Percentiles rank a stretch among this genome's conserved stretches.
Evolutionary conservation across 306 rosid species (phyloP).

Genomic region (Astragalus membranaceus): DNA sequence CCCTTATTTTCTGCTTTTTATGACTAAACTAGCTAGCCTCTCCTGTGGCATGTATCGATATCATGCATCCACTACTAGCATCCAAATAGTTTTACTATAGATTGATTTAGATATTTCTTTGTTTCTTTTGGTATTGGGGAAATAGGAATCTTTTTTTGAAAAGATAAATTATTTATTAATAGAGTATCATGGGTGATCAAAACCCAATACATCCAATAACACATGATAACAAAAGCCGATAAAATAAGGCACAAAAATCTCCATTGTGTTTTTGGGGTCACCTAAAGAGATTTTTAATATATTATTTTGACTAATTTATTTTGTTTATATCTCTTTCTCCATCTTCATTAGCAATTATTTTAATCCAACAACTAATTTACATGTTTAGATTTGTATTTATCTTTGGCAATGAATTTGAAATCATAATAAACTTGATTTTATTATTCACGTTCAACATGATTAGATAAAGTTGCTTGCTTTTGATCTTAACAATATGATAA

Average conservation of each 20-base stretch:
- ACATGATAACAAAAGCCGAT: too few relatives aligned
- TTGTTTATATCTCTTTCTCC: background rate
- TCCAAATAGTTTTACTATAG: background rate
- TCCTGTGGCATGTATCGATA: background rate
- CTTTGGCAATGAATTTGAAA: background rate
- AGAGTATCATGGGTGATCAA: too few relatives aligned
- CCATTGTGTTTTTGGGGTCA: too few relatives aligned
- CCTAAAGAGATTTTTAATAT: too few relatives aligned
- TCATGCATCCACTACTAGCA: background rate
- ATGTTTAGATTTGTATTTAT: background rate
- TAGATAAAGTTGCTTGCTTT: too few relatives aligned
- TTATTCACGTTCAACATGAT: background rate
- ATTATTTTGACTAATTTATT: background rate
- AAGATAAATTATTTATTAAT: too few relatives aligned
- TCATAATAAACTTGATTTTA: background rate
- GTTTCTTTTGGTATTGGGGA: background rate
- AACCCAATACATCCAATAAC: too few relatives aligned
- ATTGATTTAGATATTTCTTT: background rate
- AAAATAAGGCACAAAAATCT: too few relatives aligned
- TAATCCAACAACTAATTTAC: background rate
- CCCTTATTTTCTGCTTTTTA: background rate
- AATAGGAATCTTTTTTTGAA: too few relatives aligned
- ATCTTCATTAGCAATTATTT: background rate
- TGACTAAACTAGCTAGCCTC: slow-evolving; percentile 1
- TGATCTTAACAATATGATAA: too few relatives aligned